Evolutionary conservation across 2,329 filamentous ascomycete genomes (phyloP), one percentile per base, ranked within the genome.

Genomic region (Aspergillus cejpii): DNA sequence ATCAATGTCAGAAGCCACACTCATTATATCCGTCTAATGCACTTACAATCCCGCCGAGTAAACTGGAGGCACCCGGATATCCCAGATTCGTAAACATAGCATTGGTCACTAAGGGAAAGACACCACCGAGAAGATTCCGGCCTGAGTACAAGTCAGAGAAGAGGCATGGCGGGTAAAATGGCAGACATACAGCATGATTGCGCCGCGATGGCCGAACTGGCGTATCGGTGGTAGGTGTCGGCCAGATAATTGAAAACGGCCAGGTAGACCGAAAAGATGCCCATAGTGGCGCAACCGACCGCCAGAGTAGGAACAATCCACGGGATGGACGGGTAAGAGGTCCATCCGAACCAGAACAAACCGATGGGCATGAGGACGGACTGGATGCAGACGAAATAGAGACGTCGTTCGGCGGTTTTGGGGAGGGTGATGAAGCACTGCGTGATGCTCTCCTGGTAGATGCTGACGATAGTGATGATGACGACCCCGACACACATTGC

Each of bases 191-290:
- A 91, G 62, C 87, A 94, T 12, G 80, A 85, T 69, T 95, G 88
- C 1, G 89, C 87, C 0, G 90, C 90, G 5, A 95, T 71, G 0
- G 90, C 89, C 1, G 86, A 92, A 29, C 83, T 88, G 0, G 90
- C 87, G 57, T 91, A 95, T 2, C 78, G 74, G 60, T 89, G 84
- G 64, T 95, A 96, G 1, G 83, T 84, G 61, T 96, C 90, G 15
- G 89, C 88, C 1, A 96, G 75, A 56, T 94, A 96, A 62, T 96
- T 96, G 71, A 96, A 95, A 0, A 88, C 86, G 2, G 89, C 84
- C 1, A 96, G 76, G 60, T 94, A 94, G 27, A 96, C 81, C 31
- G 80, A 83, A 64, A 87, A 91, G 52, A 96, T 94, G 21, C 90
- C 84, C 73, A 91, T 85, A 0, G 85, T 91, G 0, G 87, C 83